Evolutionary conservation across 306 rosid genomes (phyloP), one percentile per base, ranked within the genome.

Genomic region (Prunus dulcis): DNA sequence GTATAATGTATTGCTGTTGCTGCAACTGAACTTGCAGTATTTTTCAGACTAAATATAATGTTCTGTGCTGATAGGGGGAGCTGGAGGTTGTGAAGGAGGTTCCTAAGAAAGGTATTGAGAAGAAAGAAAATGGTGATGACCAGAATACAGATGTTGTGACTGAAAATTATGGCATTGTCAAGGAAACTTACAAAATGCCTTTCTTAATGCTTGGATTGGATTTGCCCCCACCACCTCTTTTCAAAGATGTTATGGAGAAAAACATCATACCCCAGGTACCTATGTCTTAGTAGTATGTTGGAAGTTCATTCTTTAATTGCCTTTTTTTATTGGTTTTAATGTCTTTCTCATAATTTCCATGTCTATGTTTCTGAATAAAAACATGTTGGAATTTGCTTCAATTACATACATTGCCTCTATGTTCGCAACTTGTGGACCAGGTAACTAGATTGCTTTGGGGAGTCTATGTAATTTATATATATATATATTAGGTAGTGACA

Each of bases 181-280:
- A 86, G 57, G 95, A 88, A 84, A 87, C 93, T 77, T 89, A 87
- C 49, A 89, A 79, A 77, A 92, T 92, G 98, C 93, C 96, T 53
- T 95, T 95, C 88, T 82, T 95, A 76, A 95, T 95, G 98, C 90
- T 95, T 57, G 98, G 97, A 63, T 77, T 95, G 88, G 98, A 95
- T 87, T 84, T 95, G 85, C 98, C 98, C 18, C 98, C 98, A 1
- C 97, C 98, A 14, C 98, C 98, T 27, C 97, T 95, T 77, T 95
- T 95, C 85, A 89, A 88, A 86, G 98, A 95, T 83, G 97, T 92
- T 70, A 92, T 92, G 98, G 98, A 95, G 93, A 95, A 95, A 86
- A 95, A 95, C 79, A 95, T 90, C 69, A 95, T 95, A 87, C 98
- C 97, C n/a, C 97, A 95, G 98, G 98, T 95, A 80, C 69, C 46